Evolutionary conservation across 129 eudicot genomes (phyloP), one percentile per base, ranked within the genome.

Genomic region (Centrapalus pauciflorus): DNA sequence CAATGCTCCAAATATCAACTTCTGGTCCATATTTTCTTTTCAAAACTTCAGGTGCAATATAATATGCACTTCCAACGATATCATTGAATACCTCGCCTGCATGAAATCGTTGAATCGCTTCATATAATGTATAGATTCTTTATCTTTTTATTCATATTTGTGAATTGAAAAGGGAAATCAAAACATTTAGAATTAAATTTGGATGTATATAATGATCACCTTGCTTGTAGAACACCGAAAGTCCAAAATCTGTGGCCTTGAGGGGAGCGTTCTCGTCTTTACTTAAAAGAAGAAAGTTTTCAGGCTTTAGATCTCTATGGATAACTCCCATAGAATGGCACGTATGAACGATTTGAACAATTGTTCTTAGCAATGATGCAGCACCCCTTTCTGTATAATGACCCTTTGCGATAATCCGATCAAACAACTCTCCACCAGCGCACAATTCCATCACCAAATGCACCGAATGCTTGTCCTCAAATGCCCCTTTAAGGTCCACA

Each of bases 21-120:
- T 89, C 96, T 13, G 96, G 96, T n/a, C 96, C 96, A 25, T 89
- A 89, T 50, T 71, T 89, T 70, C 96, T 85, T 85, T 85, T 89
- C 80, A 89, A 69, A 23, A 89, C 96, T 63, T 89, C 96, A 4
- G 96, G 94, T 34, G 96, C 96, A 1, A 89, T 85, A 50, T 89
- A 89, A 71, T 89, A 88, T 26, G 96, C 96, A 66, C 96, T 88
- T 4, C 96, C 96, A 66, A 88, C 96, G 1, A 88, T 85, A 72
- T 89, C 96, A 4, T 76, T 76, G 12, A 85, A 89, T 33, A 48
- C 56, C 25, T 89, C 94, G 0, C 94, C 96, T 88, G 81, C 71
- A 72, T 69, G 58, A 11, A 54, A 24, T 27, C 12, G 1, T 67
- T 30, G 25, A 26, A 46, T 16, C 1, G 0, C 8, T 45, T 45